Base-by-base conservation (phyloP, 768 basidiomycete species). In the Daedalea quercina region DNA sequence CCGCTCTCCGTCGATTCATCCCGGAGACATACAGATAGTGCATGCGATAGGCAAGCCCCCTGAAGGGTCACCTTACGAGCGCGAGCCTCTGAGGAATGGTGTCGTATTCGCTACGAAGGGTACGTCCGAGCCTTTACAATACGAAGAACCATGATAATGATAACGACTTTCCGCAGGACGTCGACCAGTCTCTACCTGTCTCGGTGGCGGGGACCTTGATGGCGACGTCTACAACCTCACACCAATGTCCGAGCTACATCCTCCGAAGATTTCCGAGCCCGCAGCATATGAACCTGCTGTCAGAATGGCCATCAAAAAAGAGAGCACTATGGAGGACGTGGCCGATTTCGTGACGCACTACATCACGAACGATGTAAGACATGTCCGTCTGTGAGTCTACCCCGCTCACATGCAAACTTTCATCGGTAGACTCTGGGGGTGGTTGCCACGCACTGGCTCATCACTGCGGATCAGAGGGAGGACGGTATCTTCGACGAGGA, bases 171-270 rank as follows among this genome's bases (percentile, higher is more conserved):
- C 11, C 11, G 25, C 11, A 85, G 85, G 84, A 7, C 49, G 63
- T 15, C 75, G 85, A n/a, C 82, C 86, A 0, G 58, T 87, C 13
- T 77, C 83, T 0, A 80, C 81, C 2, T 82, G 71, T 53, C 71
- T 85, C 0, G 84, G 84, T 3, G 85, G 85, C 1, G 85, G 85
- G 0, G 86, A 87, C 60, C 68, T 86, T 11, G 85, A 88, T 61
- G 85, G 61, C 15, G 62, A 63, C 35, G 54, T 55, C 28, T 65
- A 62, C 47, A 59, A 63, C 42, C 49, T 63, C 22, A 64, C 65
- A 1, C 56, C 54, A n/a, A 54, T 64, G 26, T 7, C 28, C 15
- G 51, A 57, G 1, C 60, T 74, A 2, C 58, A 62, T 26, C 69
- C 73, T 0, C 31, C 20, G n/a, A 37, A 44, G 2, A 64, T 59